phyloP scores from a whole-genome alignment of 2,329 filamentous ascomycete species.

The Aspergillus quadrilineatus region DNA sequence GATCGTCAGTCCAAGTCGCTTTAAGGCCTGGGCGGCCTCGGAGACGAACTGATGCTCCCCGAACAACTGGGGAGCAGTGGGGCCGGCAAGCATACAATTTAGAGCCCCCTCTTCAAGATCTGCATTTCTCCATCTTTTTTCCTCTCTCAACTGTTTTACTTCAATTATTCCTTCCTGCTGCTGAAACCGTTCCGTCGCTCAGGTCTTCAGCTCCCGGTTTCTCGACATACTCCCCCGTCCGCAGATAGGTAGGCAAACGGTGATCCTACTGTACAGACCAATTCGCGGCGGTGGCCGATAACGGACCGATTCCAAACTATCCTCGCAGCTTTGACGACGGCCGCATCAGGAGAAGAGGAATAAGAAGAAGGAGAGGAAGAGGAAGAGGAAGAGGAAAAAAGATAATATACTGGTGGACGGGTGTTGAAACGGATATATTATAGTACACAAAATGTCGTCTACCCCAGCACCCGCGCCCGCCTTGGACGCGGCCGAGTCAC shows the following conservation, averaged over 20 bases:
- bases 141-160: neutral
- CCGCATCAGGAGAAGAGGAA: neutral
- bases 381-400: no score
- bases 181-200: neutral
- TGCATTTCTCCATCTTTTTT: constrained; percentile 9
- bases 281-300: constrained; percentile 12
- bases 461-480: constrained; percentile 15
- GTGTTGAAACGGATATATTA: neutral
- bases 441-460: constrained; percentile 23
- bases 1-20: neutral
- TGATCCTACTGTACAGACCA: neutral
- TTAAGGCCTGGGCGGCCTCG: neutral
- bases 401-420: neutral
- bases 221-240: neutral
- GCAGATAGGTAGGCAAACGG: neutral
- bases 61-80: constrained; percentile 2
- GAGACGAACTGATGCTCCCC: constrained; percentile 5
- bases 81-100: neutral
- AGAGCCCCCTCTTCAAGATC: constrained; percentile 10
- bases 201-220: neutral
- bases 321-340: neutral
- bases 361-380: neutral
- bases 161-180: neutral
- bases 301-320: constrained; percentile 9
- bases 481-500: constrained; percentile 3